Evolutionary conservation across 352 stramenopile species (phyloP), one percentile per base, ranked within the genome.

Genomic region (Hyaloperonospora brassicae): DNA sequence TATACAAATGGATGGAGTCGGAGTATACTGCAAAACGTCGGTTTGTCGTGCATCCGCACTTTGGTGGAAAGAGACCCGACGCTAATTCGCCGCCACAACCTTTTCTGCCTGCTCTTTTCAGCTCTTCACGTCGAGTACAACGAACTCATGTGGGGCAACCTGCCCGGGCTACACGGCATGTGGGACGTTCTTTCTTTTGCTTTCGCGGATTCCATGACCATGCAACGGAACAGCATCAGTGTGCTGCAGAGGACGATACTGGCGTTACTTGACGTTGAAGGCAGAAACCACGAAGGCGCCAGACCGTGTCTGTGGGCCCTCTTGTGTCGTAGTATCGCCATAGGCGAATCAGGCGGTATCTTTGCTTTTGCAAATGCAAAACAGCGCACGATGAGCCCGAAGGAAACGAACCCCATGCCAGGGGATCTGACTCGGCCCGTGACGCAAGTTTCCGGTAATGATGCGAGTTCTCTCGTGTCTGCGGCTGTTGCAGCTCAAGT

Each of bases 81-180:
- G 2, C 65, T 89, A 17, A 86, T 92, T 63, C 69, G 64, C 10
- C 62, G 64, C 13, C 66, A 84, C 27, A 79, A 76, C 43, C 45
- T 92, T 6, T 76, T 85, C 36, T 84, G 77, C 55, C 52, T 88
- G 24, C 61, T 93, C 6, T 92, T 91, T 62, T 79, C 82, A 35
- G 81, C 81, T 31, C 73, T 93, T 10, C 79, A 93, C 39, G 68
- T 78, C 5, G 79, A 88, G 55, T 79, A 75, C 47, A 89, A 70
- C 21, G 67, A 62, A 4, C 39, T 84, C 22, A 66, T 62, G 27
- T 94, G 82, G 81, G 52, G 55, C 1, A 87, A 86, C 45, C 42
- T 89, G 24, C 82, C 81, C 31, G 59, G 62, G 0, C 52, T 90
- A 2, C 76, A 91, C 24, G 82, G 82, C 0, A 79, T 94, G 63